phyloP scores from a whole-genome alignment of 495 filamentous ascomycete genomes.

The Tuber melanosporum region DNA sequence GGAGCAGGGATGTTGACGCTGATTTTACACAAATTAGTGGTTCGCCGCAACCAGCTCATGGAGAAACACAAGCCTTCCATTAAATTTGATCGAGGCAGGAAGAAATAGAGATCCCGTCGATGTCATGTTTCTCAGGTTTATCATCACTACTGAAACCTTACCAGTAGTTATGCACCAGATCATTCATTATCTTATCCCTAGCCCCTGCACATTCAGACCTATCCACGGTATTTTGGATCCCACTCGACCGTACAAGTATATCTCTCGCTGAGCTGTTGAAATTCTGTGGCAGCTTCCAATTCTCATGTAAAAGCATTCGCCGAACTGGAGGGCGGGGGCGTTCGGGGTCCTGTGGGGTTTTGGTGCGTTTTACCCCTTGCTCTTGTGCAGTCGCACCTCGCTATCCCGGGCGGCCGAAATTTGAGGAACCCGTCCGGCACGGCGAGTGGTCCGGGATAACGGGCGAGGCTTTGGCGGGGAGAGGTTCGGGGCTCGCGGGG shows the following conservation, averaged over 20 bases:
- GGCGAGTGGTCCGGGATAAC: too few species aligned
- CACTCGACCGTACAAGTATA: background rate
- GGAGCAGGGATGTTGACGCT: background rate
- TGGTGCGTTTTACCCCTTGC: background rate
- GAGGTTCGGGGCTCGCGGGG: too few species aligned
- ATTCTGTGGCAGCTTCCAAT: too few species aligned
- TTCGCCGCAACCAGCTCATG: background rate
- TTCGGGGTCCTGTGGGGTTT: background rate
- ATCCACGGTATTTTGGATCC: background rate
- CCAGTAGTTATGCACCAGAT: background rate
- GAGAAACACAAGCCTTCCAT: background rate
- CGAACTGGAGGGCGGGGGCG: background rate
- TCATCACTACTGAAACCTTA: background rate
- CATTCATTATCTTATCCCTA: background rate
- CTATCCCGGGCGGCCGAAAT: too few species aligned
- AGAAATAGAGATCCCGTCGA: background rate
- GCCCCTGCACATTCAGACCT: background rate
- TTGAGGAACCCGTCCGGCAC: too few species aligned
- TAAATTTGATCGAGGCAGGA: background rate
- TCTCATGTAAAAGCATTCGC: too few species aligned
- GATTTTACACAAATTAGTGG: background rate
- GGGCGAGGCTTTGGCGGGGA: too few species aligned
- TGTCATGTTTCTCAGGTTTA: background rate
- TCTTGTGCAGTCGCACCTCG: background rate
- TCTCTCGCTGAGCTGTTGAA: too few species aligned